Base-by-base conservation (phyloP, 371 early-diverging fungal species). In the Lichtheimia ornata region DNA sequence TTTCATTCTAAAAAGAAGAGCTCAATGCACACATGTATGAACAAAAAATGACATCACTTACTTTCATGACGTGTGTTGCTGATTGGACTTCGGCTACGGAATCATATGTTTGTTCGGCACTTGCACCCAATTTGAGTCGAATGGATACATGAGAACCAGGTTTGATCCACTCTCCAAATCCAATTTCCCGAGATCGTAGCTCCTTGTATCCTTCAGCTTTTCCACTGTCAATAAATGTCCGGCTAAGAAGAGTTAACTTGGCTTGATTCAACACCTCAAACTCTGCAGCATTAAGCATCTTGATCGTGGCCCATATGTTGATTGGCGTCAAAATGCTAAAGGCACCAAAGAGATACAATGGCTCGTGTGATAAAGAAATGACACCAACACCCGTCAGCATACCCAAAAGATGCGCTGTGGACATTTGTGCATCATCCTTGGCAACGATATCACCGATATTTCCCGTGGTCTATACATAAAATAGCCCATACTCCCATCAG, bases 381-480 rank as follows among this genome's bases (percentile, higher is more conserved):
- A 86, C 63, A 13, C 81, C 76, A 22, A 90, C 84, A 13, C 91
- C 91, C 1, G 76, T 69, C n/a, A 86, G 28, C 77, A 88, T 79
- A 20, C 91, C 91, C 40, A 83, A 28, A 27, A 90, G 66, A 72
- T 90, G 88, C 0, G 89, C 88, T 11, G 87, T 81, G 1, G 87
- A 83, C 84, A 88, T 86, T 70, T 90, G 91, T 40, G 86, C 80
- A 58, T 90, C 91, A 64, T 88, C 88, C 51, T 89, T 90, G 30
- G 88, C 88, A 3, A 88, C 87, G 53, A 90, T 79, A 66, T 88
- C 88, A 42, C 88, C 88, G 56, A 88, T 85, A 66, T 88, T 90
- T 17, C 81, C 82, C 54, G 67, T 78, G 13, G 74, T 77, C 81
- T 83, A 50, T n/a, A 56, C 18, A 43, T n/a, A 28, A 58, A 13